Evolutionary conservation across 805 yeast species (phyloP), one percentile per base, ranked within the genome.

Genomic region (Tetrapisispora pingtungensis): DNA sequence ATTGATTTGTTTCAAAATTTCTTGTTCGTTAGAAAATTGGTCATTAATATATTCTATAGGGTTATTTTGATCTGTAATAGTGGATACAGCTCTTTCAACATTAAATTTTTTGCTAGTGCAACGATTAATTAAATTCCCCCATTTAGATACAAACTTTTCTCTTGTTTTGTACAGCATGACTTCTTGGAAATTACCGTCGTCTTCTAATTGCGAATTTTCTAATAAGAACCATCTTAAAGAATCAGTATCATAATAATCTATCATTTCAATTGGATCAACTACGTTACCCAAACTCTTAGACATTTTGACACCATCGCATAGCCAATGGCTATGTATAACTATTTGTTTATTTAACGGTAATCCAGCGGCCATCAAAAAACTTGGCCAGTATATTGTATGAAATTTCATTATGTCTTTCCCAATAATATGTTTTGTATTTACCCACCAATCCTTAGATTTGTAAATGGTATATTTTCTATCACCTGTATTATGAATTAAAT

Each of bases 361-460:
- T 0, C 73, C 82, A 0, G 94, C 93, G 0, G 96, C 96, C 73
- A 89, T 66, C 46, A 93, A 67, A 46, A 93, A 81, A 1, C 86
- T 79, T 0, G 97, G 97, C 98, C 98, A 93, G 56, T 86, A 88
- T 13, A 89, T 74, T 51, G 94, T 80, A 57, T 93, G 98, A 62
- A 93, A 93, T 51, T 87, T 71, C 37, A 77, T 71, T 41, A 93
- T 93, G 59, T 93, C 98, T 56, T 93, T 93, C 1, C 98, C 98
- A 28, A 93, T 76, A 1, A 93, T 67, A 60, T 93, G 97, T 0
- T 81, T 78, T 0, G 86, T 81, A 17, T 57, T 55, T 27, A 40
- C 20, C 65, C 62, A 61, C 51, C 51, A 49, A 13, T 45, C 43
- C 7, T 48, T 41, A 1, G 59, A 46, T 10, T 32, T 20, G 12